Base-by-base conservation (phyloP, 1,139 yeast species). In the Pichia sp. region DNA sequence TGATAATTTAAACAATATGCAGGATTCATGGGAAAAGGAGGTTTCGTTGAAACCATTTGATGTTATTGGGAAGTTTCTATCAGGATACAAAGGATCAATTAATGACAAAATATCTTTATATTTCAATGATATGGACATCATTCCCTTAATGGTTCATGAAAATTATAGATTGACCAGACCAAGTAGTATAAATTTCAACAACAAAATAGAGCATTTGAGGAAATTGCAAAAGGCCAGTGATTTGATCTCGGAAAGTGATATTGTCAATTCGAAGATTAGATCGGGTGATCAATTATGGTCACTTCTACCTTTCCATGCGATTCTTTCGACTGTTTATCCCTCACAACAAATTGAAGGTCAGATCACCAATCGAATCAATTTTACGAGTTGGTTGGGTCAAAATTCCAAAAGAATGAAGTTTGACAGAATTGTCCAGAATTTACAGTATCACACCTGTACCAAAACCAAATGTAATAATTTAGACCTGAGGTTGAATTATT, bases 221-320 rank as follows among this genome's bases (percentile, higher is more conserved):
- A 69, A 79, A 33, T 81, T 84, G 1, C 83, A 87, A 1, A 68
- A 69, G 32, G 98, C 98, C 0, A 87, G 97, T 0, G 90, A 87
- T 53, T 78, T 86, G 44, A 86, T 94, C 42, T 59, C 64, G 3
- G 74, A 75, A 46, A 84, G 92, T 16, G 98, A 94, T 61, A 62
- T 81, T 32, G 81, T 90, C 27, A 95, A 88, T 60, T 69, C 79
- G 31, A 71, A 79, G 60, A 90, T 94, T 49, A 84, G 95, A 57
- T 85, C 95, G 37, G 77, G 95, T 41, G 96, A 90, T 56, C 98
- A 92, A 64, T 90, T 86, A 56, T 94, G 99, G 99, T 79, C 94
- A 52, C 71, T 94, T 52, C 75, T 94, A 69, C 99, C 99, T 3
- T 74, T 88, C 55, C 97, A 90, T 65, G 97, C 92, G 0, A 74